Evolutionary conservation across 768 basidiomycete genomes (phyloP).

Genomic region (Brasilioporus rufonigricans): DNA sequence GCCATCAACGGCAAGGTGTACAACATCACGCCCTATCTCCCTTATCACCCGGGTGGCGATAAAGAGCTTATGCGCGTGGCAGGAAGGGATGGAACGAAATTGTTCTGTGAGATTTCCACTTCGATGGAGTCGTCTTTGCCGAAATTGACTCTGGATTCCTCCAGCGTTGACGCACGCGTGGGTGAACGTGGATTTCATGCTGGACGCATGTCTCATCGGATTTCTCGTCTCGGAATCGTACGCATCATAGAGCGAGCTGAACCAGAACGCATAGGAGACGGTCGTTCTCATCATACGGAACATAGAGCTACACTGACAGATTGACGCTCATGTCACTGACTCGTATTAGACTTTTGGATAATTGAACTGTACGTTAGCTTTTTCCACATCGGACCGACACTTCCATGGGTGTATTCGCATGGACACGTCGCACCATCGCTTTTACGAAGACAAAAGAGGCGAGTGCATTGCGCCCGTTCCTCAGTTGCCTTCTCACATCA

Average conservation of each 20-base stretch:
- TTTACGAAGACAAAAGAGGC: too few species aligned
- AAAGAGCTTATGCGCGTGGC: slow-evolving; percentile 93
- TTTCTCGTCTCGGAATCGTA: slow-evolving; percentile 76
- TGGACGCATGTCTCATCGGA: slow-evolving; percentile 90
- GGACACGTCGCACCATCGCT: too few species aligned
- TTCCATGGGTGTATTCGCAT: too few species aligned
- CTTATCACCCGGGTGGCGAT: slow-evolving; percentile 94
- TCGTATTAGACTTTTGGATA: not conserved
- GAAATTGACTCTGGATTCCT: slow-evolving; percentile 2
- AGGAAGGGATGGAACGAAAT: slow-evolving; percentile 89
- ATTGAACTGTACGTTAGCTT: not conserved
- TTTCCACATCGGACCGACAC: too few species aligned
- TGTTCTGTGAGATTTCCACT: slow-evolving; percentile 70
- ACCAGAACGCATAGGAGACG: not conserved
- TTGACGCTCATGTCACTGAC: too few species aligned
- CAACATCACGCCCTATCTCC: slow-evolving; percentile 89
- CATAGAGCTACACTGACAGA: not conserved
- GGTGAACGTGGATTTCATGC: slow-evolving; percentile 96
- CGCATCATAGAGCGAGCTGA: slow-evolving; percentile 25
- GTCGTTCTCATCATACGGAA: slow-evolving; percentile 5
- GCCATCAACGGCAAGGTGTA: slow-evolving; percentile 93
- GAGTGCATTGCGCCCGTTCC: too few species aligned
- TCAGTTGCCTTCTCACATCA: too few species aligned
- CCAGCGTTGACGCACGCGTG: slow-evolving; percentile 90
- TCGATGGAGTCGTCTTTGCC: not conserved